Conservation (phyloP, 192 early-diverging fungal species). For the Backusella sp. region DNA sequence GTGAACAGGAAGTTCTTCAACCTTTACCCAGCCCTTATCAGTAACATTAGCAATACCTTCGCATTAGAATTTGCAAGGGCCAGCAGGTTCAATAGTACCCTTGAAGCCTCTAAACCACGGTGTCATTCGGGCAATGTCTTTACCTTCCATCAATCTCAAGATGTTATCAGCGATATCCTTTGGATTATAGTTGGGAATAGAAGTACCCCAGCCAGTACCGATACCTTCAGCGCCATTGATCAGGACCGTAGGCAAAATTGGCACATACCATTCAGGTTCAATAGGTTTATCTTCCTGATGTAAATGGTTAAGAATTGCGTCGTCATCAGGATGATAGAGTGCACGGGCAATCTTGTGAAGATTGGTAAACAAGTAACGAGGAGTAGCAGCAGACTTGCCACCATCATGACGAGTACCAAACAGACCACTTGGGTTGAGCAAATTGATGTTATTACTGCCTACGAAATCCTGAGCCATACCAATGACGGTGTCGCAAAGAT, state of each 20-base stretch:
- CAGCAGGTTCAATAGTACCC: constrained; percentile 66
- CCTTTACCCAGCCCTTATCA: constrained; percentile 73
- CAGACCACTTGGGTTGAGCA: constrained; percentile 82
- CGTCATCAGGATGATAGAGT: constrained; percentile 80
- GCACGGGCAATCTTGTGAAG: constrained; percentile 70
- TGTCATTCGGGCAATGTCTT: constrained; percentile 68
- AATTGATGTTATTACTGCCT: constrained; percentile 91
- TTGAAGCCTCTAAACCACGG: constrained; percentile 97
- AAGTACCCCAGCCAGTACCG: constrained; percentile 87
- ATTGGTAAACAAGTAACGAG: constrained; percentile 95
- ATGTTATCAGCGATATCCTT: constrained; percentile 87
- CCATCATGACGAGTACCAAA: constrained; percentile 91
- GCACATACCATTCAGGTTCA: constrained; percentile 96
- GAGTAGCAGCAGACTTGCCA: constrained; percentile 92
- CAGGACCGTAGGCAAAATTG: constrained; percentile 91
- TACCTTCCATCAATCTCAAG: constrained; percentile 70
- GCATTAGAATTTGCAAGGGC: constrained; percentile 59
- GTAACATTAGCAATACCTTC: constrained; percentile 67
- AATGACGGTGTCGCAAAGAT: constrained; percentile 83
- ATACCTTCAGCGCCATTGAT: constrained; percentile 95
- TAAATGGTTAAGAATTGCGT: constrained; percentile 77
- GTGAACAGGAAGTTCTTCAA: constrained; percentile 88
- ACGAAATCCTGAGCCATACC: constrained; percentile 94
- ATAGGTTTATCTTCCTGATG: constrained; percentile 88
- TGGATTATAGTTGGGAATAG: constrained; percentile 86